Evolutionary conservation across 2,329 filamentous ascomycete genomes (phyloP).

Genomic region (Fusarium illudens): DNA sequence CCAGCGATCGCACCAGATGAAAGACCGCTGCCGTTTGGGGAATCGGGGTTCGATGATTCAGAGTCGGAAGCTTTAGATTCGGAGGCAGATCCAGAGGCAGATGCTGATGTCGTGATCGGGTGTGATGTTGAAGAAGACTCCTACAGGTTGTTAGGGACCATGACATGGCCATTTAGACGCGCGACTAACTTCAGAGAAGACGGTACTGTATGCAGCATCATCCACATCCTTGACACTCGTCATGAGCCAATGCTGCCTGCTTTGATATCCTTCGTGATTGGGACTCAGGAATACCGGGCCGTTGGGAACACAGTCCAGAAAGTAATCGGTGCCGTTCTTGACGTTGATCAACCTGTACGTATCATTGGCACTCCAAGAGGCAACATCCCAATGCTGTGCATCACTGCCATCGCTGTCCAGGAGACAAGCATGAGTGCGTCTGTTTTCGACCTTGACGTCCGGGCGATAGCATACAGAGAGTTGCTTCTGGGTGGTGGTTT

Average conservation of each 20-base stretch:
- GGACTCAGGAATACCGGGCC: conserved; percentile 46
- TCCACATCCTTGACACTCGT: conserved; percentile 43
- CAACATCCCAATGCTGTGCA: conserved; percentile 48
- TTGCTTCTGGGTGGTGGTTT: conserved; percentile 42
- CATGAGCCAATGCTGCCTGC: conserved; percentile 48
- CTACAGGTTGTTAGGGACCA: background rate
- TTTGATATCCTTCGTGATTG: conserved; percentile 37
- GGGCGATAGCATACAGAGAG: conserved; percentile 43
- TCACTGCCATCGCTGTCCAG: conserved; percentile 35
- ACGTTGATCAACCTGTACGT: conserved; percentile 46
- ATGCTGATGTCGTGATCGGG: background rate
- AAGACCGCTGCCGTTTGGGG: background rate
- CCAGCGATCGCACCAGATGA: conserved; percentile 21
- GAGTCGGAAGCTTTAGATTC: background rate
- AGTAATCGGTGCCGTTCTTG: conserved; percentile 45
- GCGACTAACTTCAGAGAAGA: conserved; percentile 41
- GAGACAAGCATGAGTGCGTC: conserved; percentile 45
- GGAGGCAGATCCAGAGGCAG: background rate
- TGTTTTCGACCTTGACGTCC: conserved; percentile 34
- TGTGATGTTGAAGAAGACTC: conserved; percentile 3
- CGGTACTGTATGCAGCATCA: conserved; percentile 46
- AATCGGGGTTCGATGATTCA: background rate
- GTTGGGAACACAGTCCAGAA: conserved; percentile 46
- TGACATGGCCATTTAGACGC: background rate
- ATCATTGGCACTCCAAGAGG: conserved; percentile 40